These are phyloP conservation scores for Amniculicola lignicola DNA, from an alignment of 495 filamentous ascomycete species.

Conservation along the genomic window DNA sequence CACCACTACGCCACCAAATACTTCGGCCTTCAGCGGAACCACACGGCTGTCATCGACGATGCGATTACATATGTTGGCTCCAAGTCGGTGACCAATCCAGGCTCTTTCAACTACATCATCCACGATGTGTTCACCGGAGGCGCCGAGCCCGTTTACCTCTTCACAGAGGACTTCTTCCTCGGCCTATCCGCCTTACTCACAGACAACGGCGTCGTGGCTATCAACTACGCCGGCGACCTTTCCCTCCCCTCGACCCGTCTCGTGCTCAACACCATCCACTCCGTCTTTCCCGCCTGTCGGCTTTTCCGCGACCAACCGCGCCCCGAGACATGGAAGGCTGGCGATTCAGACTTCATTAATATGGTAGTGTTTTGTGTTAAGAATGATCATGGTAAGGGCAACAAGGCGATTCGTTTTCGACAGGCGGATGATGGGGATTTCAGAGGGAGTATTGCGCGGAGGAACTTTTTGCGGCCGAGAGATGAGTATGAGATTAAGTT, in stretches of 20 bases:
- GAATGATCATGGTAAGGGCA: constrained; percentile 30
- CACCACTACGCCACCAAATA: constrained; percentile 76
- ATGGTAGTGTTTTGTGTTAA: constrained; percentile 79
- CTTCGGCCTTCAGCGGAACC: constrained; percentile 74
- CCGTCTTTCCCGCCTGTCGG: constrained; percentile 74
- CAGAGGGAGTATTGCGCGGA: constrained; percentile 65
- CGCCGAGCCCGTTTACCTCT: constrained; percentile 81
- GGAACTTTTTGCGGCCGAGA: constrained; percentile 66
- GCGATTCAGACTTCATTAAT: constrained; percentile 72
- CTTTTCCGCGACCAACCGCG: constrained; percentile 76
- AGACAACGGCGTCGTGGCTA: constrained; percentile 79
- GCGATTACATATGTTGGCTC: constrained; percentile 68
- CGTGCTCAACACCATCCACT: constrained; percentile 67
- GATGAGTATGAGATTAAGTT: constrained; percentile 64
- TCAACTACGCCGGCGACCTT: constrained; percentile 97
- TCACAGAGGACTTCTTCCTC: constrained; percentile 77
- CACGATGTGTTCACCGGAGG: constrained; percentile 99
- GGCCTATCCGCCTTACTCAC: constrained; percentile 67
- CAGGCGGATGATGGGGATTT: constrained; percentile 62
- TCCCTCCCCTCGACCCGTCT: constrained; percentile 58
- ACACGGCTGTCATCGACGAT: constrained; percentile 77
- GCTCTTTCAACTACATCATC: constrained; percentile 80
- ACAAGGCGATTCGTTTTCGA: constrained; percentile 60
- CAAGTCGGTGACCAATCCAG: constrained; percentile 45
- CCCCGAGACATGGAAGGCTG: constrained; percentile 34